Percentiles rank a stretch among this genome's conserved stretches.
Evolutionary conservation across 73 alveolate species (phyloP).

Genomic region (Symbiodinium natans): DNA sequence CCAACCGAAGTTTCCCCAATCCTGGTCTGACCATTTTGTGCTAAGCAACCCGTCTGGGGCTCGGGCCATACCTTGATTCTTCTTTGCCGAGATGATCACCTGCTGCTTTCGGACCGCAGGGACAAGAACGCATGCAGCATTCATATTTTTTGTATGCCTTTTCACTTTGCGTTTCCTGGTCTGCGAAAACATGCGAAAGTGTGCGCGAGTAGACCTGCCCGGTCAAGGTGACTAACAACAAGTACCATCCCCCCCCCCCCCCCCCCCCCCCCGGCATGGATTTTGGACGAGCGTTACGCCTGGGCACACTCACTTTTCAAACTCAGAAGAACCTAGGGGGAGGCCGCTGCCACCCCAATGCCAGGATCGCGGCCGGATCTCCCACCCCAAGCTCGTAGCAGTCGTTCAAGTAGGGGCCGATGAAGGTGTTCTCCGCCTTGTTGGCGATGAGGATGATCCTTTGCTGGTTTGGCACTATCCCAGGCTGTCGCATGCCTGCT

Average conservation of each 20-base stretch:
- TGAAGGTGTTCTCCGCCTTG: slow-evolving; percentile 96
- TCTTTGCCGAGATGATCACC: slow-evolving; percentile 96
- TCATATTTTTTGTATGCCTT: too few species aligned
- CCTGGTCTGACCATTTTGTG: not conserved
- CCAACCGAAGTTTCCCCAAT: not conserved
- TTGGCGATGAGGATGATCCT: slow-evolving; percentile 95
- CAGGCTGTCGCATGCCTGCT: too few species aligned
- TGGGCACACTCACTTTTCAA: too few species aligned
- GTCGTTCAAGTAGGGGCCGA: slow-evolving; percentile 96
- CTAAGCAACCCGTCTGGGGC: not conserved
- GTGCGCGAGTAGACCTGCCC: too few species aligned
- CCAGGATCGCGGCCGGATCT: slow-evolving; percentile 38
- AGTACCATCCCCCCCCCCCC: too few species aligned
- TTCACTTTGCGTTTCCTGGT: too few species aligned
- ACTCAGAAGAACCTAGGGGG: not conserved
- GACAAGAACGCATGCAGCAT: too few species aligned
- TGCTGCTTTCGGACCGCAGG: not conserved
- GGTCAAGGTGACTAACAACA: too few species aligned
- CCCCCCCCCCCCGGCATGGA: too few species aligned
- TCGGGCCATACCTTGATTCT: slow-evolving; percentile 95
- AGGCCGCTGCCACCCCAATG: too few species aligned
- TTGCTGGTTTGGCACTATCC: not conserved
- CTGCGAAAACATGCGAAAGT: too few species aligned
- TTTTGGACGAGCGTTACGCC: too few species aligned
- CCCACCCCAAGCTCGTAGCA: slow-evolving; percentile 94